These are phyloP conservation scores for Fusarium camptoceras DNA, from an alignment of 2,329 filamentous ascomycete genomes.

Conservation along the genomic window DNA sequence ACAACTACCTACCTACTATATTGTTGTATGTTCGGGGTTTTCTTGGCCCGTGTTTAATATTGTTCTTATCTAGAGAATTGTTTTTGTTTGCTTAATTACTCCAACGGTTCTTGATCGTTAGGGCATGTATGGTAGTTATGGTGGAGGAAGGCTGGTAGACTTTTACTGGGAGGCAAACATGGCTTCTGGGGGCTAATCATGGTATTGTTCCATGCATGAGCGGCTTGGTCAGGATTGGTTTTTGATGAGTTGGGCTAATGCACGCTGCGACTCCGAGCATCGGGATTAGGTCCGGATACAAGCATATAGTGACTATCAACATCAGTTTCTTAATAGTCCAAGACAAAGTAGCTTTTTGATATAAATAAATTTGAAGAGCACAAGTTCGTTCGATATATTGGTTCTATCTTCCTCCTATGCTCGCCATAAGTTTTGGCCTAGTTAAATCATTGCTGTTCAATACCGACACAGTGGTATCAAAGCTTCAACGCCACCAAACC, in stretches of 20 bases:
- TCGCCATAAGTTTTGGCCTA: neutral
- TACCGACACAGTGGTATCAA: neutral
- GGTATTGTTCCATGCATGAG: slow-evolving; percentile 13
- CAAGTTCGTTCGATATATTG: neutral
- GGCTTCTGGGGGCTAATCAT: slow-evolving; percentile 5
- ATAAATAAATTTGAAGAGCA: too few species aligned
- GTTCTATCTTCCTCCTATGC: rapidly evolving
- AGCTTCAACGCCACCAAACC: slow-evolving; percentile 15
- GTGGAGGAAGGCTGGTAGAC: neutral
- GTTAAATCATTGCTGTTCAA: neutral
- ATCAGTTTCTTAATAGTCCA: too few species aligned
- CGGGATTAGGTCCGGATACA: neutral
- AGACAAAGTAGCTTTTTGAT: neutral
- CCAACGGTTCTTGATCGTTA: neutral
- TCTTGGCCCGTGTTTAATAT: slow-evolving; percentile 11
- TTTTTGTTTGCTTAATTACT: neutral
- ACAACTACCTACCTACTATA: neutral
- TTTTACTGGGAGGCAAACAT: slow-evolving; percentile 15
- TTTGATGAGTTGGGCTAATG: neutral
- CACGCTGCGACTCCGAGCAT: neutral
- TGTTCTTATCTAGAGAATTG: slow-evolving; percentile 5
- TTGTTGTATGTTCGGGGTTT: slow-evolving; percentile 2
- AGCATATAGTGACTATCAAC: too few species aligned
- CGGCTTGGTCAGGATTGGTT: neutral
- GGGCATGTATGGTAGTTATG: neutral